Base-by-base conservation (phyloP, 768 basidiomycete species). In the Xanthoconium stramineum region DNA sequence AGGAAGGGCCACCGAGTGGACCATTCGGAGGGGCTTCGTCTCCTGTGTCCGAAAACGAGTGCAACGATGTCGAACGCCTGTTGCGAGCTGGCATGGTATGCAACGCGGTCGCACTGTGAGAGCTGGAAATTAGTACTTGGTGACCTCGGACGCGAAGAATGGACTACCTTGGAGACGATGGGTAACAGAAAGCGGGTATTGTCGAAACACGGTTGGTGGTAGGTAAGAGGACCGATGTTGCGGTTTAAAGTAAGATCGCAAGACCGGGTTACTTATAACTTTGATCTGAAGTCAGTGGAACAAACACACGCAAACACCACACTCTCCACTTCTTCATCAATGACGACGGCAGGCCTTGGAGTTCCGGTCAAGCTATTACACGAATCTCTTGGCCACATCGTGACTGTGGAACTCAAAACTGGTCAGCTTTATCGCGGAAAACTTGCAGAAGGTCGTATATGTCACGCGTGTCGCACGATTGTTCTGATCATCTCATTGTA, bases 321-420 rank as follows among this genome's bases (percentile, higher is more conserved):
- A 24, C 53, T 61, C 44, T 30, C 12, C 33, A 47, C 10, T 5
- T 52, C 55, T 51, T 51, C 54, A 57, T 53, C 50, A 62, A 77
- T 71, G 71, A 57, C 85, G 70, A 85, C 69, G 46, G 69, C 72
- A 48, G 79, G 91, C 60, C 82, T 97, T 58, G 95, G 95, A 71
- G 91, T 98, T 55, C 96, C 96, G 58, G 90, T 97, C 61, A 98
- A 98, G 74, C 84, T 99, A 48, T 79, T 98, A 43, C 96, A 98
- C 68, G 97, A 98, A 77, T 91, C 92, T 53, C 78, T 98, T 30
- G 97, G 97, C 20, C 97, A 99, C 68, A 78, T 98, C 53, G 89
- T 99, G 61, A 98, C 96, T 6, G 93, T 95, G n/a, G 97, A 99
- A 73, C 83, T 98, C 54, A 98, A 98, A 75, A 97, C 94, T 2